phyloP scores from a whole-genome alignment of 441 rosid genomes.

The Adansonia grandidieri region DNA sequence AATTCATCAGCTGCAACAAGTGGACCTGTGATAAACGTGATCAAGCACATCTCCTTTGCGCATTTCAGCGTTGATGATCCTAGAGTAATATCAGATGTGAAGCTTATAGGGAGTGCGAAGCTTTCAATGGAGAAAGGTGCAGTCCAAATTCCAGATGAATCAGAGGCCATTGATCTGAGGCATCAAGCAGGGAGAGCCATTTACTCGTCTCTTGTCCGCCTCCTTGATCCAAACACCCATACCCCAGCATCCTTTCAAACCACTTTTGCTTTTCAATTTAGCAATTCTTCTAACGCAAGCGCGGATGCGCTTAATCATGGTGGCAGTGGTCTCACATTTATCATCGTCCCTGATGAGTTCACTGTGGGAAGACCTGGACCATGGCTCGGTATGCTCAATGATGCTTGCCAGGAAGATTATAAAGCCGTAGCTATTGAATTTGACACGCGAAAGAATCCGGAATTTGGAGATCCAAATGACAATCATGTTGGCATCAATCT shows the following conservation, averaged over 20 bases:
- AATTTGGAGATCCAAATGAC: slow-evolving; percentile 57
- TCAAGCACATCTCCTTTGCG: slow-evolving; percentile 46
- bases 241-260: slow-evolving; percentile 51
- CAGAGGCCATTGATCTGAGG: slow-evolving; percentile 39
- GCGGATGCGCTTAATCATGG: slow-evolving; percentile 22
- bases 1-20: background rate
- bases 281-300: slow-evolving; percentile 22
- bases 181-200: slow-evolving; percentile 56
- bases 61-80: slow-evolving; percentile 41
- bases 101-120: slow-evolving; percentile 49
- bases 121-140: slow-evolving; percentile 35
- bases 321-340: slow-evolving; percentile 54
- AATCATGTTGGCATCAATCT: slow-evolving; percentile 59
- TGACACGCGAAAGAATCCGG: slow-evolving; percentile 44
- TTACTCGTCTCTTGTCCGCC: slow-evolving; percentile 51
- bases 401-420: slow-evolving; percentile 53
- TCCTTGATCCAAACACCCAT: slow-evolving; percentile 42
- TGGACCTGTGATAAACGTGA: slow-evolving; percentile 43
- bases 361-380: slow-evolving; percentile 60
- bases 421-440: slow-evolving; percentile 52
- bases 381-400: slow-evolving; percentile 60
- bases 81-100: slow-evolving; percentile 32
- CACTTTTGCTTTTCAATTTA: slow-evolving; percentile 51
- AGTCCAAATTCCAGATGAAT: slow-evolving; percentile 49
- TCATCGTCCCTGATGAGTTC: slow-evolving; percentile 57